Percentiles rank a stretch among this genome's conserved stretches.
Conservation (phyloP, 1,139 yeast species). For the Blastobotrys aristatus region DNA sequence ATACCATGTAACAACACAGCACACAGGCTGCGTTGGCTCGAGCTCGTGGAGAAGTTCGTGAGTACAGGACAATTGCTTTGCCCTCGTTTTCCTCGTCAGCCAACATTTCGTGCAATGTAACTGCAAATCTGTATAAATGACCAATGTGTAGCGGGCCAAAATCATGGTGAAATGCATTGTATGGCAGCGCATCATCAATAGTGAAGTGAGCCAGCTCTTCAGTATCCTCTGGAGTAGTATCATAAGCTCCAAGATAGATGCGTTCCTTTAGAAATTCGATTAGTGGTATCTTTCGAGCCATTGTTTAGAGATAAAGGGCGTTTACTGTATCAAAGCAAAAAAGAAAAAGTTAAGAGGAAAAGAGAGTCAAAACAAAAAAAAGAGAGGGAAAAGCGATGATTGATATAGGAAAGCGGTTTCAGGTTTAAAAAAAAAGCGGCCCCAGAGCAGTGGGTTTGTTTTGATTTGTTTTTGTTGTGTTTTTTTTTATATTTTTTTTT, state of each 20-base stretch:
- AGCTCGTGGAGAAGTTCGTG: slow-evolving; percentile 72
- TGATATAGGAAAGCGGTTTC: too few species aligned
- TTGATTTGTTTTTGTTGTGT: neutral
- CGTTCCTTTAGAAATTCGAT: slow-evolving; percentile 52
- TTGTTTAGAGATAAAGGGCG: neutral
- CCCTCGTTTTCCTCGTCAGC: slow-evolving; percentile 81
- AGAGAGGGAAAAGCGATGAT: neutral
- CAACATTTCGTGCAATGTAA: slow-evolving; percentile 81
- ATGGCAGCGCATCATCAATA: slow-evolving; percentile 85
- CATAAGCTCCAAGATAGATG: slow-evolving; percentile 87
- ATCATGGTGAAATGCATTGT: slow-evolving; percentile 89
- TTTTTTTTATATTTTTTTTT: too few species aligned
- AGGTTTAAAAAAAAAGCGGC: too few species aligned
- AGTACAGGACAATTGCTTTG: slow-evolving; percentile 86
- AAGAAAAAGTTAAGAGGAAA: neutral
- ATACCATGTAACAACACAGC: slow-evolving; percentile 88
- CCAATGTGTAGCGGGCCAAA: slow-evolving; percentile 96
- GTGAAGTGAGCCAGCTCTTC: slow-evolving; percentile 78
- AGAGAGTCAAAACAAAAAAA: neutral
- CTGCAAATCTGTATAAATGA: slow-evolving; percentile 90
- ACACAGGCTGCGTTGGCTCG: slow-evolving; percentile 94
- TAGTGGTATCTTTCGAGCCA: slow-evolving; percentile 28
- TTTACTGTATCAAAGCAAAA: neutral
- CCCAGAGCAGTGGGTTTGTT: neutral
- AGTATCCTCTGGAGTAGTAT: slow-evolving; percentile 71